These are phyloP conservation scores for Rhynchosporium secalis DNA, from an alignment of 2,329 filamentous ascomycete genomes.

Conservation along the genomic window DNA sequence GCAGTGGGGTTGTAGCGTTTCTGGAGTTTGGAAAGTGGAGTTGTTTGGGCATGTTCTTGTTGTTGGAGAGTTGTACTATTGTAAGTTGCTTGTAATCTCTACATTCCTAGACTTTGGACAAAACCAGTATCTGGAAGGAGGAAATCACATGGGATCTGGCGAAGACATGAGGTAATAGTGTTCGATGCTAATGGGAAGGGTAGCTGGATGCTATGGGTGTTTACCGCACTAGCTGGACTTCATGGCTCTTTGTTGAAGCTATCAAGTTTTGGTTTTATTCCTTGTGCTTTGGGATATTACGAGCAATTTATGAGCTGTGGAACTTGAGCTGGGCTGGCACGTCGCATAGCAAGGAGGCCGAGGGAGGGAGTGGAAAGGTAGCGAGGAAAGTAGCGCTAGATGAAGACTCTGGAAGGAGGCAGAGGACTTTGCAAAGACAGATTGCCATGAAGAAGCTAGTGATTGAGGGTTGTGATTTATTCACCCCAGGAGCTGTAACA, in stretches of 20 bases:
- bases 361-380: conserved; percentile 4
- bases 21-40: conserved; percentile 58
- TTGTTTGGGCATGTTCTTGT: conserved; percentile 64
- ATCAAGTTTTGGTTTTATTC: conserved; percentile 68
- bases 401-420: conserved; percentile 25
- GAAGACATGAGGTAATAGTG: conserved; percentile 32
- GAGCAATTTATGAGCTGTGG: conserved; percentile 25
- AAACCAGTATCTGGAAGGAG: neutral
- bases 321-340: neutral
- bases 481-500: conserved; percentile 58
- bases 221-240: conserved; percentile 45
- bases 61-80: conserved; percentile 64
- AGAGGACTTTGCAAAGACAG: conserved; percentile 36
- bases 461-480: conserved; percentile 60
- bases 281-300: conserved; percentile 44
- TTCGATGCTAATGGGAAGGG: conserved; percentile 2
- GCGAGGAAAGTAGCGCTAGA: conserved; percentile 20
- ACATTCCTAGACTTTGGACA: neutral
- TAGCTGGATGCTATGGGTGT: conserved; percentile 51
- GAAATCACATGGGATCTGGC: too few relatives aligned
- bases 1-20: conserved; percentile 35
- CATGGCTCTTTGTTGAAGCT: conserved; percentile 54
- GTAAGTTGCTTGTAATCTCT: conserved; percentile 44
- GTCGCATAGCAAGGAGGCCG: neutral
- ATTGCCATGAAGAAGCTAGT: conserved; percentile 50